Evolutionary conservation across 805 yeast species (phyloP), one percentile per base, ranked within the genome.

Genomic region (Metschnikowia gruessii): DNA sequence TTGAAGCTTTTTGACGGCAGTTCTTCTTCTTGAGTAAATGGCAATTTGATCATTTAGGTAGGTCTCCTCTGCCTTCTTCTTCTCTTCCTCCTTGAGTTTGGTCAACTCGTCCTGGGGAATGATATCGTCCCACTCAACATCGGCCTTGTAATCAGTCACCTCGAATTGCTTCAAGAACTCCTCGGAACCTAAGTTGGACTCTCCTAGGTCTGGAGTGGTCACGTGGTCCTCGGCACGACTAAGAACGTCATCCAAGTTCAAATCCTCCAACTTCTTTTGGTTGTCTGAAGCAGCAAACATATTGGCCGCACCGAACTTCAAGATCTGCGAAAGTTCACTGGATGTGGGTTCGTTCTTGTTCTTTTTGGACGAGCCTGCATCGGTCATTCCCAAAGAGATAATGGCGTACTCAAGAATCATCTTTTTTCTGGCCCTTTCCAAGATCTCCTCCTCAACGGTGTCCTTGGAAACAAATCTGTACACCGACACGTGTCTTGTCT

Each of bases 341-440:
- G 89, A 69, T 1, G 85, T 74, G 3, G 97, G 97, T 47, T 90
- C 97, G 49, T 71, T 67, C 57, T 82, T 80, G 57, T 77, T 77
- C 45, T 76, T 73, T 38, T 71, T 66, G 21, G 78, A 72, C 18
- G 45, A 34, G 43, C 77, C 74, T 19, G 81, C 78, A 57, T 92
- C 97, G 9, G 97, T 88, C 47, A 92, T 88, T 63, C 99, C 99
- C 38, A 94, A 75, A 1, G 97, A 90, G 43, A 94, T 94, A 59
- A 94, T 91, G 13, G 99, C 99, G 65, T 94, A 94, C 65, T 94
- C 99, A 54, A 94, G 74, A 72, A 94, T 89, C 99, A 94, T 94
- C 80, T 94, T 94, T 72, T 90, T 86, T 64, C 99, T 80, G 0
- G 99, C 99, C 54, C 97, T 80, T 68, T 94, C 99, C 55, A 94